Conservation (phyloP, 495 filamentous ascomycete species). For the Daldinia childiae region DNA sequence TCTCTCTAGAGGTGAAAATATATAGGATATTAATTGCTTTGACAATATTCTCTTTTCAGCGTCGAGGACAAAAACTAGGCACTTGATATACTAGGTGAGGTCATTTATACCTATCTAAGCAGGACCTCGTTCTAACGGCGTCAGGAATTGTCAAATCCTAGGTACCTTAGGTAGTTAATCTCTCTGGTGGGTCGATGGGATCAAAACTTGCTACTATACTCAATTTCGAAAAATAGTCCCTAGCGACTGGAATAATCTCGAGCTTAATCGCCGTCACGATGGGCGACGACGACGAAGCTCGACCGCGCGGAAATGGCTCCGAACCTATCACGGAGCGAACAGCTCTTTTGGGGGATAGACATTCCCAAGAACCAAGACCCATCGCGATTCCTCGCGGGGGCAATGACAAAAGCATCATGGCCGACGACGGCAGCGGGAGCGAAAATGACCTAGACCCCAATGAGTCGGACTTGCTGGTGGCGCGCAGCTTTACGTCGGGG, state of each 20-base stretch:
- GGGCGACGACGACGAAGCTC: not conserved
- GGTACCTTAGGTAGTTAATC: not conserved
- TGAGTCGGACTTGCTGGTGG: conserved; percentile 54
- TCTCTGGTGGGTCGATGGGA: not conserved
- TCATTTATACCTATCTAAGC: not conserved
- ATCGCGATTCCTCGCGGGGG: conserved; percentile 27
- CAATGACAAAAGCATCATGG: not conserved
- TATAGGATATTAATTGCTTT: not conserved
- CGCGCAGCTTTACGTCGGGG: conserved; percentile 48
- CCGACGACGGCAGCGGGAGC: conserved; percentile 28
- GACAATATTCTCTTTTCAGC: not conserved
- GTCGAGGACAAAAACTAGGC: not conserved
- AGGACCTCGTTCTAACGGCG: not conserved
- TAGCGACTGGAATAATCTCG: not conserved
- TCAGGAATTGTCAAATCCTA: conserved; percentile 2
- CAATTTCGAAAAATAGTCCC: not conserved
- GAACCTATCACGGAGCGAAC: conserved; percentile 26
- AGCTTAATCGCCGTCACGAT: not conserved
- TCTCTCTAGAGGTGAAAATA: not conserved
- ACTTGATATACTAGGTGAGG: not conserved
- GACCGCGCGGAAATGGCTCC: conserved; percentile 4
- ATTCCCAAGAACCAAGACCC: conserved; percentile 4
- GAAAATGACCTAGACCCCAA: conserved; percentile 48
- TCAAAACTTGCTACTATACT: not conserved
- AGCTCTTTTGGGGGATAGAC: conserved; percentile 22